Evolutionary conservation across 208 protist species (phyloP).

Genomic region (Trypanosoma caninum): DNA sequence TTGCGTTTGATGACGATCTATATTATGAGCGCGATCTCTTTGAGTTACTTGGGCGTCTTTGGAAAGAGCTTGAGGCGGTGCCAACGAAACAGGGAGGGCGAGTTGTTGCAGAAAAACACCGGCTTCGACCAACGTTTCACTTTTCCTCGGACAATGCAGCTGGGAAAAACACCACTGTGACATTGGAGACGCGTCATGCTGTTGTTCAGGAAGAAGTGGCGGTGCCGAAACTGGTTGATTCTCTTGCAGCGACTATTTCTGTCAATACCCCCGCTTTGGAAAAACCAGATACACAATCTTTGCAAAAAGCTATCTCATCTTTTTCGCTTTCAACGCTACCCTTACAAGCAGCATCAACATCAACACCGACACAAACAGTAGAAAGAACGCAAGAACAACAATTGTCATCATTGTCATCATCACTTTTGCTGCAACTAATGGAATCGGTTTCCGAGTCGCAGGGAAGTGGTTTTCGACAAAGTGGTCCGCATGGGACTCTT

Average conservation of each 20-base stretch:
- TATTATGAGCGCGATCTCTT: slow-evolving; percentile 13
- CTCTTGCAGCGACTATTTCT: not conserved
- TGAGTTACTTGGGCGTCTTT: slow-evolving; percentile 15
- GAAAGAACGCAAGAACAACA: no score
- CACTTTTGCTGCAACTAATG: no score
- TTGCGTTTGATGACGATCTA: slow-evolving; percentile 25
- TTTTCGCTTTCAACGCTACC: no score
- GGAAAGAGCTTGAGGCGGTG: not conserved
- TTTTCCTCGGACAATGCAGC: not conserved
- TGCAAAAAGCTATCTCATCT: no score
- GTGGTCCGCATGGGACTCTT: no score
- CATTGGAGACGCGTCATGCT: not conserved
- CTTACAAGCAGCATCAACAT: no score
- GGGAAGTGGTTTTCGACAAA: no score
- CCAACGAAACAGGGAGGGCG: not conserved
- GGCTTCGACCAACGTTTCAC: not conserved
- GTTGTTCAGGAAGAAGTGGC: not conserved
- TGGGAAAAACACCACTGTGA: not conserved
- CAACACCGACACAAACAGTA: no score
- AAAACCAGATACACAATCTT: not conserved
- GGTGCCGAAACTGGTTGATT: not conserved
- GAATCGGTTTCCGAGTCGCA: no score
- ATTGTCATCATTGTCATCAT: no score
- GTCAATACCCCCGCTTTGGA: not conserved
- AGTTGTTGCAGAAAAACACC: not conserved